Base-by-base conservation (phyloP, 2,329 filamentous ascomycete species). In the Paecilomyces fulvus region DNA sequence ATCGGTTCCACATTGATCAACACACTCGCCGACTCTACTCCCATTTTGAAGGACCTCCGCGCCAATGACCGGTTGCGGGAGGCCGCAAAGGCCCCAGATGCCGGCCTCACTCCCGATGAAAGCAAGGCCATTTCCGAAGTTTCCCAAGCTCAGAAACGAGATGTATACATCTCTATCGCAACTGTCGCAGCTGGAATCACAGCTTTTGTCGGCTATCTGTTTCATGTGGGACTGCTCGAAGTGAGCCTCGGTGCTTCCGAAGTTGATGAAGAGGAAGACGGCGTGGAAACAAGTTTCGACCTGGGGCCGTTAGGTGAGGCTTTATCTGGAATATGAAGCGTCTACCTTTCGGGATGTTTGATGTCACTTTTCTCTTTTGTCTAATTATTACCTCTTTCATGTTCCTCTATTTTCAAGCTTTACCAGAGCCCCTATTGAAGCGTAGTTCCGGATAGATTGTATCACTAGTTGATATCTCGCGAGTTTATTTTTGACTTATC, bases 141-240 rank as follows among this genome's bases (percentile, higher is more conserved):
- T 56, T 66, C 62, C 3, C 60, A 61, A 28, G 57, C 62, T 0
- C 64, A 62, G 37, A 69, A 67, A 46, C 69, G 65, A 49, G 73
- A 75, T 54, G 60, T 71, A 21, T 65, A 69, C 51, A 54, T 70
- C 2, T 74, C 73, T 3, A 64, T 73, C 30, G 72, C 65, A 20
- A 63, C 70, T 10, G 71, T 69, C 11, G 63, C 67, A 49, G 70
- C 65, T 17, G 71, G 70, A 3, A 51, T 71, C 37, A 69, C 65
- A 11, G 65, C 70, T 28, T 60, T 75, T 51, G 60, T 73, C 33
- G 70, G 71, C 17, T 75, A 75, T 55, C 63, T 73, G 65, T 55
- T 69, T 5, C 64, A 70, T 31, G 60, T 64, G 20, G 73, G 73
- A 2, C 54, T 70, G 17, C 3, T 59, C 10, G 49, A 51, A 43